phyloP scores from a whole-genome alignment of 2,329 filamentous ascomycete species.

The Beauveria pseudobassiana region DNA sequence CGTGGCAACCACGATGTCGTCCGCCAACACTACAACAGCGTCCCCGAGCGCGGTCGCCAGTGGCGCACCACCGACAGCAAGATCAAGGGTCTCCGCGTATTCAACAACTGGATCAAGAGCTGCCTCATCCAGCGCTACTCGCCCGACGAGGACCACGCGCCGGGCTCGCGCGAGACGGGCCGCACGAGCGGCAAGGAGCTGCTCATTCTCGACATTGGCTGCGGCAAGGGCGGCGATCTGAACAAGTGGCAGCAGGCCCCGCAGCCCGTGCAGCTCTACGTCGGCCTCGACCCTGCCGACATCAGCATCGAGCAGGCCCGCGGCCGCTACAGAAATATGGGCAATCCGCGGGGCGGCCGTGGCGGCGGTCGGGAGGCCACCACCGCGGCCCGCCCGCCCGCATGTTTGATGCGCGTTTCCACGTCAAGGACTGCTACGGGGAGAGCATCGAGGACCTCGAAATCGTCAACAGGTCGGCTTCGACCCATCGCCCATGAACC shows the following conservation, averaged over 20 bases:
- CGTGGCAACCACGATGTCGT: conserved; percentile 73
- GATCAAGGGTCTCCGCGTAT: conserved; percentile 88
- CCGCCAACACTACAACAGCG: conserved; percentile 89
- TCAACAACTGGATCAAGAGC: conserved; percentile 99
- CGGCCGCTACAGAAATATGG: conserved; percentile 73
- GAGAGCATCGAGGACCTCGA: conserved; percentile 74
- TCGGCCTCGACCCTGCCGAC: conserved; percentile 88
- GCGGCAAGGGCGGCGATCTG: conserved; percentile 91
- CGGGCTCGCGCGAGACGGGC: conserved; percentile 49
- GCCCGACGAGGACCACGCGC: conserved; percentile 64
- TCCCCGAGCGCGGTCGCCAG: conserved; percentile 85
- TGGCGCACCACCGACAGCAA: conserved; percentile 92
- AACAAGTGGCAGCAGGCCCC: conserved; percentile 94
- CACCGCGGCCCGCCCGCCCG: conserved; percentile 38
- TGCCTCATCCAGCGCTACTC: conserved; percentile 96
- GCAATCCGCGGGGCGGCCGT: conserved; percentile 49
- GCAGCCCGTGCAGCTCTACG: conserved; percentile 85
- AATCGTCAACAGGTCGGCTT: conserved; percentile 85
- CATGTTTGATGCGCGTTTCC: conserved; percentile 80
- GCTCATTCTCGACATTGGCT: conserved; percentile 86
- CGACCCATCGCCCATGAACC: conserved; percentile 63
- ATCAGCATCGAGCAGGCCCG: conserved; percentile 85
- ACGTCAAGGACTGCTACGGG: conserved; percentile 86
- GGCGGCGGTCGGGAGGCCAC: conserved; percentile 35
- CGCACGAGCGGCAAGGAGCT: conserved; percentile 51